Evolutionary conservation across 2,329 filamentous ascomycete genomes (phyloP), one percentile per base, ranked within the genome.

Genomic region (Colletotrichum sojae): DNA sequence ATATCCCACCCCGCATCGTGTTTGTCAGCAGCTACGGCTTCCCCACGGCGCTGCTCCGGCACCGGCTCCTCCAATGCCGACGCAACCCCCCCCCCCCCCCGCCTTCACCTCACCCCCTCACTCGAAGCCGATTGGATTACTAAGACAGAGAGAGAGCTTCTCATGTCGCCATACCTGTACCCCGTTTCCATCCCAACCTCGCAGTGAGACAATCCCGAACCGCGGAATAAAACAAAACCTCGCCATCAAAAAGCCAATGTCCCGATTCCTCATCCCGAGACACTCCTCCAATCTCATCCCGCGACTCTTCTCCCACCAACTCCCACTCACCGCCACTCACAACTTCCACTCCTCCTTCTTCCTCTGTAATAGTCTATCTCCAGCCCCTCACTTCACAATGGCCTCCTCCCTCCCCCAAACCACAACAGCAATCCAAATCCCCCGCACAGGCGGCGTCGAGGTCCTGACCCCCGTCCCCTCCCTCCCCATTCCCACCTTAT

Each of bases 381-480:
- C 64, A 3, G 58, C 58, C 65, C 64, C 68, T 27, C 63, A 62
- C 36, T 60, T 56, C 61, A 57, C 45, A 20, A 71, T 70, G 67
- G 64, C 70, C 46, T 54, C 62, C 58, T 51, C 58, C 22, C 25
- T 25, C 46, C 20, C 18, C 13, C 52, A 59, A 52, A 13, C 72
- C 53, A 91, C 88, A 46, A 94, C 91, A 76, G 92, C 89, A 67
- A 85, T 97, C 71, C 83, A 91, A 54, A 89, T 94, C 73, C 88
- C 91, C 74, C 89, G 92, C 83, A 92, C 85, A 20, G 93, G 93
- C 69, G 92, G 90, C 9, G 84, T 87, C 1, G 92, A 94, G 52
- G 92, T 94, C 22, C 83, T 95, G 20, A 83, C 94, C 75, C 90
- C 91, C 80, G 91, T 87, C 75, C 91, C 87, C 75, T 89, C 94